A percentile compares a stretch with the other conserved stretches of the same genome.
These are phyloP conservation scores for Alternaria metachromatica DNA, from an alignment of 2,329 filamentous ascomycete species.

Conservation along the genomic window DNA sequence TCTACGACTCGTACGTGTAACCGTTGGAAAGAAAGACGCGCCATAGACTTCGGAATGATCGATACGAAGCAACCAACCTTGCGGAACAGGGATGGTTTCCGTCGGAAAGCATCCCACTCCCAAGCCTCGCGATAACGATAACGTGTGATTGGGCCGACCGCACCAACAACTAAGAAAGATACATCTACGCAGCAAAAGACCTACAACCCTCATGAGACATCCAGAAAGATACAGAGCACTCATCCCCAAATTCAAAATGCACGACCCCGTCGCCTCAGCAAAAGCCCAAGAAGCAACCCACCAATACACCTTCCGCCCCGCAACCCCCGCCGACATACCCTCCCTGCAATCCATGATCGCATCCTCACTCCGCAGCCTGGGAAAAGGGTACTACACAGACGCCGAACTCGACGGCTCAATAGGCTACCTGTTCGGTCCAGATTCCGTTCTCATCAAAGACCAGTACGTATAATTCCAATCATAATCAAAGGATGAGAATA, in stretches of 20 bases:
- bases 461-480: constrained; percentile 15
- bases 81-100: neutral
- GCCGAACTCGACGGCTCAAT: constrained; percentile 47
- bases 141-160: neutral
- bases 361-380: constrained; percentile 36
- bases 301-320: constrained; percentile 36
- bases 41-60: neutral
- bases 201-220: no score
- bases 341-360: constrained; percentile 39
- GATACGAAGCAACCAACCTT: neutral
- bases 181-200: neutral
- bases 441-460: constrained; percentile 42
- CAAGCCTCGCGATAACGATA: neutral
- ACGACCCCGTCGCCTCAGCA: constrained; percentile 38
- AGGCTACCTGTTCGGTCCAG: constrained; percentile 46
- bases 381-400: constrained; percentile 37
- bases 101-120: neutral
- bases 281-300: constrained; percentile 45
- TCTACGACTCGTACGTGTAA: neutral
- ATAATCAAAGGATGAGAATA: neutral
- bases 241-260: neutral
- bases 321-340: constrained; percentile 39
- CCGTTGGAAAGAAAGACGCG: neutral
- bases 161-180: neutral
- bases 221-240: no score